Evolutionary conservation across 2,329 filamentous ascomycete species (phyloP), one percentile per base, ranked within the genome.

Genomic region (Orbilia javanica): DNA sequence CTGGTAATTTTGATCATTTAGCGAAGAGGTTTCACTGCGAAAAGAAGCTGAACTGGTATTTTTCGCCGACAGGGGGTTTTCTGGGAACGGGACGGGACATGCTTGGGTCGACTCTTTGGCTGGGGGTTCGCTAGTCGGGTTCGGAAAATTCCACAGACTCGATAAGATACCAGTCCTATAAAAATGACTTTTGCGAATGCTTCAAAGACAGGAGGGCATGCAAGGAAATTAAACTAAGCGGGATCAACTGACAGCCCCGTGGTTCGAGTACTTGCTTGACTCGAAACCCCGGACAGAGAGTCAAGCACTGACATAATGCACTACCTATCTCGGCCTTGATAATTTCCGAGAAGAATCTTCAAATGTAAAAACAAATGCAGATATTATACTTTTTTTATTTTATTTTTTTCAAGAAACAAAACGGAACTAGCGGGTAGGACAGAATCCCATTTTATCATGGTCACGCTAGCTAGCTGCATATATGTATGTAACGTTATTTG

Each of bases 401-500:
- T 34, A 34, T 8, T 1, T 11, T 57, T 72, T 46, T 25, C 39
- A 48, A 46, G 64, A 44, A 65, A 57, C 11, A n/a, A 25, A 18
- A 48, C 31, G 64, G 36, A 66, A 62, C 22, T 10, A 11, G 15
- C 36, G 64, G n/a, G 70, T 69, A 36, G 64, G 53, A 75, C 64
- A 69, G 55, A 64, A 34, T 39, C 29, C 22, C 48, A 65, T 36
- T 55, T 25, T 42, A 39, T 52, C 15, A 64, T 64, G 65, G 57
- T 70, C 73, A 66, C 44, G 65, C 65, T 65, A 60, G n/a, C 13
- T 39, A n/a, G n/a, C n/a, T n/a, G 22, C 36, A 76, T 76, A 66
- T 66, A 70, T 20, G 36, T 39, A 77, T 77, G 73, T 71, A 71
- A 70, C 50, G 66, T 52, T 46, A 60, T 13, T 64, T 15, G 65